Evolutionary conservation across 768 basidiomycete species (phyloP).

Genomic region (Mycena albidolilacea): DNA sequence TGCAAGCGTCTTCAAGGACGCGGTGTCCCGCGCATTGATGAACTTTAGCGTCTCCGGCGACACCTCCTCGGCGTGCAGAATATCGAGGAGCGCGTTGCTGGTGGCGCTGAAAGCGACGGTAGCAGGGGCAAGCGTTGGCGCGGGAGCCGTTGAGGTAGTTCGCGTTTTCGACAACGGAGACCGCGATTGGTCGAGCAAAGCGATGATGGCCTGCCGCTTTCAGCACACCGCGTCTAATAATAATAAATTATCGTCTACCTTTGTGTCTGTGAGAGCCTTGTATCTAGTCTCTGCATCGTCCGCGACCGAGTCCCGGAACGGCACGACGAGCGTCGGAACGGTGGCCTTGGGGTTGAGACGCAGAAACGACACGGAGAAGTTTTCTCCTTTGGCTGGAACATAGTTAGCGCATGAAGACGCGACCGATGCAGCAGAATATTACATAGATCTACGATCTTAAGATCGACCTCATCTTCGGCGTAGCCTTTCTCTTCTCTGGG

Average conservation of each 20-base stretch:
- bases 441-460: constrained; percentile 79
- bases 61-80: constrained; percentile 74
- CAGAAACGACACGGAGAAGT: constrained; percentile 81
- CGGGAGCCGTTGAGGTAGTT: constrained; percentile 80
- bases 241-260: constrained; percentile 56
- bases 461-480: constrained; percentile 79
- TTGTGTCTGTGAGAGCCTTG: constrained; percentile 83
- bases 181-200: constrained; percentile 89
- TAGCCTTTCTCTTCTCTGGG: constrained; percentile 86
- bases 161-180: constrained; percentile 76
- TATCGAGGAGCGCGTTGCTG: constrained; percentile 67
- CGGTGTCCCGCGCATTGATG: constrained; percentile 71
- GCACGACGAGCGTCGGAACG: constrained; percentile 89
- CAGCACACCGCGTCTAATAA: background rate
- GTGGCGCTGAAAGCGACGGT: constrained; percentile 78
- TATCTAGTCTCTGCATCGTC: constrained; percentile 83
- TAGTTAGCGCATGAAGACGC: background rate
- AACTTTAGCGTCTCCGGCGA: constrained; percentile 74
- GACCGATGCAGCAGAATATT: constrained; percentile 20
- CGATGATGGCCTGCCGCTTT: constrained; percentile 72
- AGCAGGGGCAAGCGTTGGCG: constrained; percentile 83
- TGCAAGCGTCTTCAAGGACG: constrained; percentile 66
- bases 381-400: constrained; percentile 80
- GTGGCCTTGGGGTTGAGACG: constrained; percentile 87
- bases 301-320: constrained; percentile 78